Base-by-base conservation (phyloP, 2,329 filamentous ascomycete genomes). In the Hymenotorrendiella dingleyae region DNA sequence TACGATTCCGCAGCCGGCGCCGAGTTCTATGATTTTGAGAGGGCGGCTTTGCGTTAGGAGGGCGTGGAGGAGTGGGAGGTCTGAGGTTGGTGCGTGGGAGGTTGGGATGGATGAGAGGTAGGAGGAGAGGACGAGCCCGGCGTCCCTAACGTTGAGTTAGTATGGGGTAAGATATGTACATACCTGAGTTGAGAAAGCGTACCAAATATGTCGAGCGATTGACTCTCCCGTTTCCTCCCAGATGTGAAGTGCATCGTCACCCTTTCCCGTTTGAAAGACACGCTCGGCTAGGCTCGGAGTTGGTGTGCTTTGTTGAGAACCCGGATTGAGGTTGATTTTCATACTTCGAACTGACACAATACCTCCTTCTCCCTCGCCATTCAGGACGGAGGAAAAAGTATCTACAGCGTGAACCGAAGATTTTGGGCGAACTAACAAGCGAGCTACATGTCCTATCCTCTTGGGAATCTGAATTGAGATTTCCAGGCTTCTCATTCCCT, bases 171-270 rank as follows among this genome's bases (percentile, higher is more conserved):
- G 37, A 38, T n/a, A 36, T 16, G 38, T 34, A 54, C 49, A 26
- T 54, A 54, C 49, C 48, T 54, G 45, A 16, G 16, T 30, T 37
- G 38, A 47, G 28, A 29, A 43, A 45, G 42, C 54, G 45, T 68
- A 82, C 82, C 82, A 86, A 36, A 86, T 70, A 64, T 86, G 82
- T 30, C 80, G 68, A 5, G 82, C 82, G 55, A 86, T 86, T 58
- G 79, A 84, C 55, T 86, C 82, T 4, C 82, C 81, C 0, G 79
- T 83, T 55, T 86, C 82, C 58, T 86, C 82, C 67, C 76, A 80
- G 33, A 86, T 73, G 24, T 62, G 61, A 8, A 62, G 42, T 14
- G 47, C 34, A 14, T 12, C 22, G 20, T 17, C 26, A 10, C 17
- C 36, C 10, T 26, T 26, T 26, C 29, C 19, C 26, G 32, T 24